Conservation (phyloP, 352 stramenopile species). For the Phytophthora parvispora region DNA sequence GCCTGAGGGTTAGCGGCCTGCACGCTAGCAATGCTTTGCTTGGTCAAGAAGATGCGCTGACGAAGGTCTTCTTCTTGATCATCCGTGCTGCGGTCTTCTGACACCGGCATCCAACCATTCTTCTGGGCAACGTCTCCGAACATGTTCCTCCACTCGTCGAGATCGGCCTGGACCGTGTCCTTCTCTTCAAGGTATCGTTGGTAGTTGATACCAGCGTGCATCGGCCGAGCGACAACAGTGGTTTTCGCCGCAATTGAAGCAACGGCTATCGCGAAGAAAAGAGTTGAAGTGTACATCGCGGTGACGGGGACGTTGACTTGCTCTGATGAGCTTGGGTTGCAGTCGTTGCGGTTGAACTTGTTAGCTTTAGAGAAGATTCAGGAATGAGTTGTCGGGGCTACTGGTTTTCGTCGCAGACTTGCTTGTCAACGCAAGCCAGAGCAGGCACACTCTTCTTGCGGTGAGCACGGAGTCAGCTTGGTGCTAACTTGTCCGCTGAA, state of each 20-base stretch:
- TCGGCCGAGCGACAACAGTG: conserved; percentile 24
- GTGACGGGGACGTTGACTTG: neutral
- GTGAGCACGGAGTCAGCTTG: neutral
- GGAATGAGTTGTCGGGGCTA: conserved; percentile 24
- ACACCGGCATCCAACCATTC: conserved; percentile 49
- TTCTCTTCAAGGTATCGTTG: conserved; percentile 53
- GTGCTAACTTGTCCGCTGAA: conserved; percentile 6
- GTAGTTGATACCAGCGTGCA: conserved; percentile 63
- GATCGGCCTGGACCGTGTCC: conserved; percentile 42
- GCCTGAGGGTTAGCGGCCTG: conserved; percentile 50
- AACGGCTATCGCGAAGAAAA: conserved; percentile 11
- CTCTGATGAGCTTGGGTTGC: conserved; percentile 7
- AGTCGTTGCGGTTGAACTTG: conserved; percentile 22
- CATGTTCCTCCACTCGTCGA: conserved; percentile 47
- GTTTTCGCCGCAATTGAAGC: conserved; percentile 2
- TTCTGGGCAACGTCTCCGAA: conserved; percentile 40
- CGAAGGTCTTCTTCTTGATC: conserved; percentile 55
- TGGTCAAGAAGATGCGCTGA: conserved; percentile 63
- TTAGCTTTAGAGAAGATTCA: conserved; percentile 23
- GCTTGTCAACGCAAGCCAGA: conserved; percentile 1
- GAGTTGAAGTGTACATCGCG: conserved; percentile 21
- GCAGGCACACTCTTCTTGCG: neutral
- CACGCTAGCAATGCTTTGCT: conserved; percentile 43
- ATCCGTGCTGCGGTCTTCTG: conserved; percentile 43
- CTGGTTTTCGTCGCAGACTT: neutral